These are phyloP conservation scores for Russula compacta DNA, from an alignment of 768 basidiomycete species.

Conservation along the genomic window DNA sequence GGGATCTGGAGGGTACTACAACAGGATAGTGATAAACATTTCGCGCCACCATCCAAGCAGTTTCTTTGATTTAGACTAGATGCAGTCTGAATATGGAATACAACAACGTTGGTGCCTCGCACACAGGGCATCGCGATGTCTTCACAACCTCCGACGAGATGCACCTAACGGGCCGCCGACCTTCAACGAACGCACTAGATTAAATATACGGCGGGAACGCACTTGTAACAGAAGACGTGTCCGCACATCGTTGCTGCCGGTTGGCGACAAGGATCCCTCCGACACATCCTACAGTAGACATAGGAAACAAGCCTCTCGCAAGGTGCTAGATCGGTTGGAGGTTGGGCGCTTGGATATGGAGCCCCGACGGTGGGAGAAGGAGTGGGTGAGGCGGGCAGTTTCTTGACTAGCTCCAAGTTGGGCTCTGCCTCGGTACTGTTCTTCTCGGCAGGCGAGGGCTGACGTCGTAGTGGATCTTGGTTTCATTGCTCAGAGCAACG, in stretches of 20 bases:
- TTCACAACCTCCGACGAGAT: conserved; percentile 42
- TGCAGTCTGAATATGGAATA: conserved; percentile 52
- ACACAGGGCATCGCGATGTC: conserved; percentile 43
- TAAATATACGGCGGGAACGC: conserved; percentile 18
- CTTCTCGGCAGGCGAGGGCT: neutral
- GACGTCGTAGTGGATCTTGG: conserved; percentile 3
- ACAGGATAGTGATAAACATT: neutral
- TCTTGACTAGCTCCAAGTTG: neutral
- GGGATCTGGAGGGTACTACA: neutral
- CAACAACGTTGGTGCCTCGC: conserved; percentile 39
- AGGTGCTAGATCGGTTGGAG: neutral
- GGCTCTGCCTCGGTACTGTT: neutral
- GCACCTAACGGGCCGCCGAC: conserved; percentile 31
- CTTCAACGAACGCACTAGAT: neutral
- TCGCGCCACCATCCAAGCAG: neutral
- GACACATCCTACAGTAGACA: conserved; percentile 41
- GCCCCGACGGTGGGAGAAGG: neutral
- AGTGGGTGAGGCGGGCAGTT: neutral
- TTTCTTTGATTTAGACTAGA: neutral
- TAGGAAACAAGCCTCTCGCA: conserved; percentile 9
- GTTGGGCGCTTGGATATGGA: neutral
- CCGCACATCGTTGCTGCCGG: conserved; percentile 55
- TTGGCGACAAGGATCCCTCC: conserved; percentile 39
- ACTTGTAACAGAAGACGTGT: conserved; percentile 54
- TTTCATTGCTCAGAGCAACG: neutral